Evolutionary conservation across 2,329 filamentous ascomycete genomes (phyloP), one percentile per base, ranked within the genome.

Genomic region (Neurospora crassa): DNA sequence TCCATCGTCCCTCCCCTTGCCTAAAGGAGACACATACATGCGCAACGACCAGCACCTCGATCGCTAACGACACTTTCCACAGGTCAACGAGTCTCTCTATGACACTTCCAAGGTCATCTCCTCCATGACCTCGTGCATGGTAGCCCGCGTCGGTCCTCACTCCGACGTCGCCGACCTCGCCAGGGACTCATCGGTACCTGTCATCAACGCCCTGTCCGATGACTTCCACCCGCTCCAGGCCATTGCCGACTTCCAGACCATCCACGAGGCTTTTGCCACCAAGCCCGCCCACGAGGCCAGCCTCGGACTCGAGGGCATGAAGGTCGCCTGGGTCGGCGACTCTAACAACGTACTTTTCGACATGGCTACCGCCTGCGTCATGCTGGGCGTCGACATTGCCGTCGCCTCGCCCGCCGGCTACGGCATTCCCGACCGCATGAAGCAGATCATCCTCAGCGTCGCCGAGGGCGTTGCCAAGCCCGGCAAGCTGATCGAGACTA

Each of bases 291-390:
- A 37, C 43, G 74, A 75, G 1, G 74, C 77, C 40, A 80, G 79
- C 69, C 85, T 97, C 8, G 92, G 92, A 1, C 84, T 97, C 5
- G 88, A 92, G 75, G 93, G 93, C 0, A 82, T 97, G 77, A 98
- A 97, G 83, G 88, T 98, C 73, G 95, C 96, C 18, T 99, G 96
- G 96, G 86, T 99, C 67, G 95, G 95, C 70, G 95, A 99, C 79
- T 93, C 94, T 12, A 99, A 98, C 84, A 99, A 99, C 77, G 95
- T 99, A 40, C 88, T 98, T 34, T 97, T 94, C 78, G 95, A 99
- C 79, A 86, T 98, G 70, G 94, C 94, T 68, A 95, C 96, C 75
- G 94, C 88, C 53, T 94, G 92, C 71, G 84, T 92, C 76, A 98
- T 97, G 83, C 87, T 95, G 76, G 96, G 96, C 67, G 89, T 97